Percentiles rank a stretch among this genome's conserved stretches.
Conservation (phyloP, 805 yeast species). For the Candida nanaspora region DNA sequence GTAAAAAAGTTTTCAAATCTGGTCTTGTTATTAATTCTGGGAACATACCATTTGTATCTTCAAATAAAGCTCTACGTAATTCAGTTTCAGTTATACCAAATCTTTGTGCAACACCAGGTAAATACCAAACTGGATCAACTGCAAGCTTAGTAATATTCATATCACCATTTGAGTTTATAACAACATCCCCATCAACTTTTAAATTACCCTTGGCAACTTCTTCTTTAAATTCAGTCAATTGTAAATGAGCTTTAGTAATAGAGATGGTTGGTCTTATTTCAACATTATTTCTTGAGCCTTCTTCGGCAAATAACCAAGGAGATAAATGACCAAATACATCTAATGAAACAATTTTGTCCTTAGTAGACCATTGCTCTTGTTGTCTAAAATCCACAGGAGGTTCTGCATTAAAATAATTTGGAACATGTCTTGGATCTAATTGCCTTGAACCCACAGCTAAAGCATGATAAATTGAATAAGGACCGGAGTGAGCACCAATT, state of each 20-base stretch:
- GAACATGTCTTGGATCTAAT: slow-evolving; percentile 41
- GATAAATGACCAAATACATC: slow-evolving; percentile 65
- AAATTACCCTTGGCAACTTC: slow-evolving; percentile 47
- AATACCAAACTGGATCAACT: slow-evolving; percentile 64
- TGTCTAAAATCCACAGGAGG: slow-evolving; percentile 52
- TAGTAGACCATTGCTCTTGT: slow-evolving; percentile 49
- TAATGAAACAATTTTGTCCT: slow-evolving; percentile 52
- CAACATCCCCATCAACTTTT: slow-evolving; percentile 53
- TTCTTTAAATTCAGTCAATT: slow-evolving; percentile 49
- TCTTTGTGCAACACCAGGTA: slow-evolving; percentile 63
- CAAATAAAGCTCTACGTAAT: slow-evolving; percentile 53
- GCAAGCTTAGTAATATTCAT: slow-evolving; percentile 58
- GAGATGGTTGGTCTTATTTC: slow-evolving; percentile 61
- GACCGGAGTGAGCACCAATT: slow-evolving; percentile 60
- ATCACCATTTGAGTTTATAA: slow-evolving; percentile 53
- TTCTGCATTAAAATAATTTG: slow-evolving; percentile 57
- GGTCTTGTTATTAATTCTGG: slow-evolving; percentile 65
- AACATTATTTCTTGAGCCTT: slow-evolving; percentile 37
- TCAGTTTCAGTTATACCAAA: slow-evolving; percentile 49
- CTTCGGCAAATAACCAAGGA: slow-evolving; percentile 47
- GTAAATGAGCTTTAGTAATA: slow-evolving; percentile 59
- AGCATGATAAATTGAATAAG: slow-evolving; percentile 59
- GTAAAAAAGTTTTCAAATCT: slow-evolving; percentile 56
- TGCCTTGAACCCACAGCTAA: slow-evolving; percentile 57
- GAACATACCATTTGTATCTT: slow-evolving; percentile 66